Conservation (phyloP, 306 rosid species). For the Quercus suber region DNA sequence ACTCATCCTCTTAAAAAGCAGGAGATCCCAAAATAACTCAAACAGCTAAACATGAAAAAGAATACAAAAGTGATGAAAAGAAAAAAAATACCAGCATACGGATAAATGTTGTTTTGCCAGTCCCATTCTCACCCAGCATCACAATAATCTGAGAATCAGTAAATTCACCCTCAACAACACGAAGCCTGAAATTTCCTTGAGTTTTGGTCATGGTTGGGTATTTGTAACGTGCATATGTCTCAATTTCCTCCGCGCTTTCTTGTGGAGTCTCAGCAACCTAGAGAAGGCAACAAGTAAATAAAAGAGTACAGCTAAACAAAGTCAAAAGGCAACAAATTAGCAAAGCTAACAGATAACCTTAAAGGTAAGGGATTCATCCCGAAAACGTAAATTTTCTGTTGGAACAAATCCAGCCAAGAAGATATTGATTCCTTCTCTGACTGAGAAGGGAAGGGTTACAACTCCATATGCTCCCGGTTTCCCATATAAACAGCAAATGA, state of each 20-base stretch:
- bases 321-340: constrained; percentile 3
- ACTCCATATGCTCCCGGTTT: constrained; percentile 99
- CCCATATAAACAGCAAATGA: constrained; percentile 96
- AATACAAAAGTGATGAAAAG: constrained; percentile 2
- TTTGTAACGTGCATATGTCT: constrained; percentile 84
- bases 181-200: constrained; percentile 83
- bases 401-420: constrained; percentile 99
- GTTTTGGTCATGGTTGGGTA: constrained; percentile 94
- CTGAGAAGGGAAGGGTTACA: constrained; percentile 98
- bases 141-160: constrained; percentile 98
- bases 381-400: constrained; percentile 92
- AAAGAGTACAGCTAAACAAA: not conserved
- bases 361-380: constrained; percentile 91
- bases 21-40: not conserved
- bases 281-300: constrained; percentile 26
- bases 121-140: constrained; percentile 99
- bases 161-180: constrained; percentile 87
- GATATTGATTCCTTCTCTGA: constrained; percentile 97
- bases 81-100: constrained; percentile 87
- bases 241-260: constrained; percentile 88
- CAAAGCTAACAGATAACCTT: constrained; percentile 44
- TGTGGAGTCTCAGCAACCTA: constrained; percentile 99
- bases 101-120: constrained; percentile 96
- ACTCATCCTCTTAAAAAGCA: not conserved
- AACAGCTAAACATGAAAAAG: not conserved